Percentiles rank a stretch among this genome's conserved stretches.
These are phyloP conservation scores for Aspergillus sp. DNA, from an alignment of 2,329 filamentous ascomycete genomes.

Conservation along the genomic window DNA sequence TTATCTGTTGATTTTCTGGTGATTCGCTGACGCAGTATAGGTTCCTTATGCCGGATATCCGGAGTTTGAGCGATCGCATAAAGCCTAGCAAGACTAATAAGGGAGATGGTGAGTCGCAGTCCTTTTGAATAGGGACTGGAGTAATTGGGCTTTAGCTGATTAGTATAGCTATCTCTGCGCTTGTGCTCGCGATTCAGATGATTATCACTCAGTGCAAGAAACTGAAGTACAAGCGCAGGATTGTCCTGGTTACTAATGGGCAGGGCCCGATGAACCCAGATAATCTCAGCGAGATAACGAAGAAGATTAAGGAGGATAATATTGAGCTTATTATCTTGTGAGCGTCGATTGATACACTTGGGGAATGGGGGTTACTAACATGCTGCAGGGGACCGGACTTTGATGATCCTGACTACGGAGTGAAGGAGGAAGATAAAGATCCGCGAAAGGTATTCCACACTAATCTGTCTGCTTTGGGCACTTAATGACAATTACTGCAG, in stretches of 20 bases:
- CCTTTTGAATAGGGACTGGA: conserved; percentile 11
- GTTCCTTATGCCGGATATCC: conserved; percentile 68
- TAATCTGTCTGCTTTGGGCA: not conserved
- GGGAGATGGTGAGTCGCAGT: conserved; percentile 65
- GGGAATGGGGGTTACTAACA: conserved; percentile 27
- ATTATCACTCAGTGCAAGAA: conserved; percentile 78
- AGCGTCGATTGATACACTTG: conserved; percentile 37
- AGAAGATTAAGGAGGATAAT: conserved; percentile 71
- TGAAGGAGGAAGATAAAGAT: conserved; percentile 87
- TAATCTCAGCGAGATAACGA: conserved; percentile 68
- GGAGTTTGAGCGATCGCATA: conserved; percentile 63
- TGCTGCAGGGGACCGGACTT: conserved; percentile 78
- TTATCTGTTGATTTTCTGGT: not conserved
- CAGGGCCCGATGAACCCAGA: conserved; percentile 71
- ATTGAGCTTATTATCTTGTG: conserved; percentile 81
- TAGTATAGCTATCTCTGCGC: conserved; percentile 68
- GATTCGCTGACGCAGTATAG: conserved; percentile 33
- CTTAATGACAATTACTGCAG: conserved; percentile 40
- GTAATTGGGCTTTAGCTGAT: not conserved
- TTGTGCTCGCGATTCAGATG: conserved; percentile 85
- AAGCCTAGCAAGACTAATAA: conserved; percentile 66
- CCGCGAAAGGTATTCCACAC: conserved; percentile 59
- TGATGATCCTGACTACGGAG: conserved; percentile 84
- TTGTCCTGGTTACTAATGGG: conserved; percentile 84
- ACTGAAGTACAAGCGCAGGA: conserved; percentile 76